These are phyloP conservation scores for Yamadazyma akitaensis DNA, from an alignment of 805 yeast genomes.

Conservation along the genomic window DNA sequence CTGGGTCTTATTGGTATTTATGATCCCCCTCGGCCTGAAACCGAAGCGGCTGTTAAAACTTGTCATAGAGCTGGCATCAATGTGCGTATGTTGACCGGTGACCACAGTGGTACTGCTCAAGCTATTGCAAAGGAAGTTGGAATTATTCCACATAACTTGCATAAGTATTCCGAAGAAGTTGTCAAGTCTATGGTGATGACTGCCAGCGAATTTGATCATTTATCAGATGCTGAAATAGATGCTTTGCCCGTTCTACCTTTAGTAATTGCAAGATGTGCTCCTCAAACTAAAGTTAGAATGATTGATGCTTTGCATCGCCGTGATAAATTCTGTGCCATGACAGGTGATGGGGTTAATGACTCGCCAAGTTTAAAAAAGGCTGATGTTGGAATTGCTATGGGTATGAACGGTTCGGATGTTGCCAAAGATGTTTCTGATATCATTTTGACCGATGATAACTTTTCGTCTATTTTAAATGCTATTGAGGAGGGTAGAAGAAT, in stretches of 20 bases:
- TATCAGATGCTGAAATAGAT: conserved; percentile 61
- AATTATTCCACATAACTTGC: conserved; percentile 43
- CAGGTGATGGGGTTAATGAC: conserved; percentile 97
- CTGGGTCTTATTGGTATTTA: conserved; percentile 32
- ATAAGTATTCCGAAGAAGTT: conserved; percentile 53
- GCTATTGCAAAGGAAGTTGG: conserved; percentile 38
- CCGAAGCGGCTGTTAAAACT: conserved; percentile 23
- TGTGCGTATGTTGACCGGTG: conserved; percentile 36
- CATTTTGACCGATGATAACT: conserved; percentile 94
- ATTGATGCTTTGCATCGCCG: conserved; percentile 63
- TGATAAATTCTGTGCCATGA: conserved; percentile 64
- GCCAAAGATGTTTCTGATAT: conserved; percentile 97
- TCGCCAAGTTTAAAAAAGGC: conserved; percentile 94
- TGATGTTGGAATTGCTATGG: conserved; percentile 93
- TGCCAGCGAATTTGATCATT: conserved; percentile 65
- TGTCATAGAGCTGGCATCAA: conserved; percentile 35
- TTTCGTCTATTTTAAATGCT: conserved; percentile 86
- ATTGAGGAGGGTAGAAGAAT: conserved; percentile 38
- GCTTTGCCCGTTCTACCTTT: conserved; percentile 61
- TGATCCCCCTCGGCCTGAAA: conserved; percentile 35
- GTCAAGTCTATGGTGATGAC: conserved; percentile 71
- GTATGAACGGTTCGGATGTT: conserved; percentile 89
- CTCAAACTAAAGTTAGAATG: conserved; percentile 77
- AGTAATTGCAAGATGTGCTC: conserved; percentile 81
- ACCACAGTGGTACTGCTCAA: conserved; percentile 32